A percentile compares a stretch with the other conserved stretches of the same genome.
phyloP scores from a whole-genome alignment of 23 red algal species.

The Gracilaria vermiculophylla region DNA sequence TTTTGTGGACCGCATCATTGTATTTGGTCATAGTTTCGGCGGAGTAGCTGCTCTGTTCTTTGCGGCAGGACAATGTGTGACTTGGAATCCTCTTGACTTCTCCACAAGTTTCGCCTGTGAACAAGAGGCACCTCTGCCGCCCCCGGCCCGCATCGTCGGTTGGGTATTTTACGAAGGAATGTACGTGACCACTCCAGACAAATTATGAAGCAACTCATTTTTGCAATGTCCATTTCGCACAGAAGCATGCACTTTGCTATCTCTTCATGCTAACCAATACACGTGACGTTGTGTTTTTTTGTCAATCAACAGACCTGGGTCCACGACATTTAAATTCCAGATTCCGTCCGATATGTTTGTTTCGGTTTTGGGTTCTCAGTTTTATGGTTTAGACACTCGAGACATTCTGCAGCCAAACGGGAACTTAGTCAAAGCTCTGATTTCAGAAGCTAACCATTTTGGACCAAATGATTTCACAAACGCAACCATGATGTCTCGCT shows the following conservation, averaged over 20 bases:
- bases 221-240: neutral
- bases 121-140: neutral
- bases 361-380: neutral
- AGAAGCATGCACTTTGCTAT: neutral
- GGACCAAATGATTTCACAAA: conserved; percentile 9
- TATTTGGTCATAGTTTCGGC: conserved; percentile 3
- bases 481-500: neutral
- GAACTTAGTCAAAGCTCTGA: neutral
- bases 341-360: neutral
- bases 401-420: neutral
- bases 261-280: neutral
- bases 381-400: neutral
- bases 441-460: conserved; percentile 7
- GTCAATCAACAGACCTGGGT: neutral
- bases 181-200: neutral
- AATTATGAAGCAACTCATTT: neutral
- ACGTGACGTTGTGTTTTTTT: neutral
- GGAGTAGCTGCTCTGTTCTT: neutral
- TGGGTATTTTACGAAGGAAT: neutral
- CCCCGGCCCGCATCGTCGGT: neutral
- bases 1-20: neutral
- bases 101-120: neutral
- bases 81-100: neutral
- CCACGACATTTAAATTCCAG: neutral
- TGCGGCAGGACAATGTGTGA: neutral